phyloP scores from a whole-genome alignment of 768 basidiomycete genomes.

The Boletus pseudo-olivaceus region DNA sequence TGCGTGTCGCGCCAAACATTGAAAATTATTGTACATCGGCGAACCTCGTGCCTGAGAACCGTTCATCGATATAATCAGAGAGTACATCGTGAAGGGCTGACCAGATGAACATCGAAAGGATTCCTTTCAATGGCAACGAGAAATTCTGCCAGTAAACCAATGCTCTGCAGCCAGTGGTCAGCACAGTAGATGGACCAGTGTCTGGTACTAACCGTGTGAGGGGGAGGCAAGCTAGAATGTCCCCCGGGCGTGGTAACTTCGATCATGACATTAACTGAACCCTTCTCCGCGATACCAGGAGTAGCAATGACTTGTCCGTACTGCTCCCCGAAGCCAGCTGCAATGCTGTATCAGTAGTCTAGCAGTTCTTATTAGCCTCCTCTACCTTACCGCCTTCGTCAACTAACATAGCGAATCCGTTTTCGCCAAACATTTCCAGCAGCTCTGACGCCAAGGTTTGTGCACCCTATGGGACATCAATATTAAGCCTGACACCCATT shows the following conservation, averaged over 20 bases:
- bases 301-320: slow-evolving; percentile 56
- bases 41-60: slow-evolving; percentile 46
- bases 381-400: slow-evolving; percentile 76
- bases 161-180: slow-evolving; percentile 47
- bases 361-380: background rate
- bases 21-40: slow-evolving; percentile 55
- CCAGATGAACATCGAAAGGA: slow-evolving; percentile 53
- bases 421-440: slow-evolving; percentile 58
- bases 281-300: slow-evolving; percentile 73
- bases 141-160: slow-evolving; percentile 74
- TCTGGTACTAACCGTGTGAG: slow-evolving; percentile 60
- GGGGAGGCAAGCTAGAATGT: slow-evolving; percentile 81
- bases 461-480: slow-evolving; percentile 46
- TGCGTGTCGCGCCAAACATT: slow-evolving; percentile 65
- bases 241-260: slow-evolving; percentile 71
- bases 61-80: background rate
- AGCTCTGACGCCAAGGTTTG: slow-evolving; percentile 45
- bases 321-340: slow-evolving; percentile 48
- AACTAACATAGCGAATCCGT: slow-evolving; percentile 73
- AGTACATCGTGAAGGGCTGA: slow-evolving; percentile 22
- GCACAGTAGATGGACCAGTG: background rate
- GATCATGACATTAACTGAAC: slow-evolving; percentile 59
- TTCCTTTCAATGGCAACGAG: slow-evolving; percentile 67
- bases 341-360: background rate
- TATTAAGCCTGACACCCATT: background rate